Conservation (phyloP, 768 basidiomycete genomes). For the Phaeolepiota aurea region DNA sequence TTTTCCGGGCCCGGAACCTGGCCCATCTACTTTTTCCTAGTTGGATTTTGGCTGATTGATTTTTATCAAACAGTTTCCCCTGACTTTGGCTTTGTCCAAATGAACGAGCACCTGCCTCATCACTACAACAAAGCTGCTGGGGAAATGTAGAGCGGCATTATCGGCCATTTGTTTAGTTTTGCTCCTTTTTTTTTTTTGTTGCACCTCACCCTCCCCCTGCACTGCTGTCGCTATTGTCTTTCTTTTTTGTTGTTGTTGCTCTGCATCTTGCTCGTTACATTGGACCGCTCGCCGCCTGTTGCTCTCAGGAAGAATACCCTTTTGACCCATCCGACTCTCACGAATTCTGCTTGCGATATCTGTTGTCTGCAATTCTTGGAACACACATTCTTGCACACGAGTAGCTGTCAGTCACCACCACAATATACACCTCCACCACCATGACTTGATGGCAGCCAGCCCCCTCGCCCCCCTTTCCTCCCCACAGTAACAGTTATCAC, state of each 20-base stretch:
- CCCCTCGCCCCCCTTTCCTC: too few species aligned
- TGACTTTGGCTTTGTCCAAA: constrained; percentile 77
- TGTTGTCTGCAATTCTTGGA: too few species aligned
- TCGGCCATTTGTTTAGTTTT: background rate
- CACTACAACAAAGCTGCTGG: constrained; percentile 52
- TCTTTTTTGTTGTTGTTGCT: constrained; percentile 6
- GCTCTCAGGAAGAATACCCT: constrained; percentile 5
- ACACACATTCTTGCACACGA: too few species aligned
- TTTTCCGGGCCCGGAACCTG: too few species aligned
- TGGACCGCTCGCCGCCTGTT: constrained; percentile 7
- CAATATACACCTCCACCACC: too few species aligned
- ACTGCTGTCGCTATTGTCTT: constrained; percentile 7
- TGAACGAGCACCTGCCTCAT: constrained; percentile 69
- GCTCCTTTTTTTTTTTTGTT: constrained; percentile 3
- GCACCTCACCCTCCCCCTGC: too few species aligned
- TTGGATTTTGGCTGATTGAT: too few species aligned
- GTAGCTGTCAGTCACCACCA: too few species aligned
- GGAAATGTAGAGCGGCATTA: constrained; percentile 28
- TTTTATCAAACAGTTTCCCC: constrained; percentile 55
- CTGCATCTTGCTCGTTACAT: constrained; percentile 2
- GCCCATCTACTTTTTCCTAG: too few species aligned
- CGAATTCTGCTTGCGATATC: too few species aligned
- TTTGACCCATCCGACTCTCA: constrained; percentile 12
- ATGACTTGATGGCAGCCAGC: too few species aligned
- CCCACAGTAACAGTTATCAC: too few species aligned